phyloP scores from a whole-genome alignment of 1,139 yeast genomes.

The Lodderomyces pseudojiufengensis region DNA sequence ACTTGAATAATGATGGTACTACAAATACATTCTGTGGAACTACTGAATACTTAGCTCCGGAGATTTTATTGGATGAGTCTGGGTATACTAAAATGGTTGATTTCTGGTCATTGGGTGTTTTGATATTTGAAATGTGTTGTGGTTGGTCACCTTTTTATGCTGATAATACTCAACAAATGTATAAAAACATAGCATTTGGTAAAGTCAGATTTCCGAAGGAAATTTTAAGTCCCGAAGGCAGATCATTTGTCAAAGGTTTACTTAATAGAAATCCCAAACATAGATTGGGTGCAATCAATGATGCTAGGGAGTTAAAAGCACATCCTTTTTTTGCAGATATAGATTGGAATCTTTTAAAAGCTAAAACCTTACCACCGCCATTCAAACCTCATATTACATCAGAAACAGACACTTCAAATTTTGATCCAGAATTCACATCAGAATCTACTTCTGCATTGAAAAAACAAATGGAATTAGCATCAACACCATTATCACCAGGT shows the following conservation, averaged over 20 bases:
- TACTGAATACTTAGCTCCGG: conserved; percentile 86
- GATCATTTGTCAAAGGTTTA: conserved; percentile 91
- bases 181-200: conserved; percentile 96
- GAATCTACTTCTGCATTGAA: conserved; percentile 81
- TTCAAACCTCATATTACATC: conserved; percentile 89
- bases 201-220: conserved; percentile 96
- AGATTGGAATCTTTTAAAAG: conserved; percentile 77
- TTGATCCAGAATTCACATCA: conserved; percentile 95
- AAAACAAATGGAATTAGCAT: conserved; percentile 60
- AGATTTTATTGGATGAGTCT: conserved; percentile 73
- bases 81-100: conserved; percentile 87
- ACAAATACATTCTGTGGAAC: conserved; percentile 98
- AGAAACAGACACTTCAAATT: conserved; percentile 92
- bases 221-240: conserved; percentile 84
- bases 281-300: conserved; percentile 85
- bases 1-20: conserved; percentile 80
- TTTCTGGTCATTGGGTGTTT: conserved; percentile 80
- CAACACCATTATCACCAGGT: conserved; percentile 89
- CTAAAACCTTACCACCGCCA: conserved; percentile 93
- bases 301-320: conserved; percentile 85
- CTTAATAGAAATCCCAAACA: conserved; percentile 94
- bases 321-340: conserved; percentile 89
- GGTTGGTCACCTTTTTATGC: conserved; percentile 99
- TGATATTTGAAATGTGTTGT: conserved; percentile 88
- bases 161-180: conserved; percentile 96